These are phyloP conservation scores for Cercophora samala DNA, from an alignment of 495 filamentous ascomycete species.

Conservation along the genomic window DNA sequence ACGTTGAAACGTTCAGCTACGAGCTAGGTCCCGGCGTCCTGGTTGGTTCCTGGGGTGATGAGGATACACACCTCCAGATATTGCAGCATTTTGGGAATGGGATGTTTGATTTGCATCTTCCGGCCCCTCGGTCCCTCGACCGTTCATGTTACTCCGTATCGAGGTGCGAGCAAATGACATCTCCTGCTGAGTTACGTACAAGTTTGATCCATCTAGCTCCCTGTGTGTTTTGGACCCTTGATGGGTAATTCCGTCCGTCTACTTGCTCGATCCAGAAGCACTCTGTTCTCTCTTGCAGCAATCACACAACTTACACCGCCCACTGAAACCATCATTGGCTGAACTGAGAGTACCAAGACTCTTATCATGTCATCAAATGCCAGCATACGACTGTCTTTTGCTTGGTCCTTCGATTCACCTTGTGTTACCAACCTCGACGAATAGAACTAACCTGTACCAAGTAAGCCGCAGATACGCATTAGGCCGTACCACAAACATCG, in stretches of 20 bases:
- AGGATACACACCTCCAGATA: slow-evolving; percentile 25
- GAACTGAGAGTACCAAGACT: background rate
- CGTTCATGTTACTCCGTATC: slow-evolving; percentile 5
- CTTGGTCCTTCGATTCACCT: background rate
- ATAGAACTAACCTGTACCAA: background rate
- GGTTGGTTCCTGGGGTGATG: slow-evolving; percentile 33
- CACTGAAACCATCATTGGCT: background rate
- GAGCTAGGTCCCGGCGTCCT: slow-evolving; percentile 34
- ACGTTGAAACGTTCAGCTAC: slow-evolving; percentile 28
- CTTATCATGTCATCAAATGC: background rate
- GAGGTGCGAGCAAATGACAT: slow-evolving; percentile 18
- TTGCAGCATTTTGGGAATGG: slow-evolving; percentile 37
- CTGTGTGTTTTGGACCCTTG: background rate
- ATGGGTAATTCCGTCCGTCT: background rate
- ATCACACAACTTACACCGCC: background rate
- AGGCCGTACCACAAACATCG: background rate
- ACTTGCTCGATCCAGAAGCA: background rate
- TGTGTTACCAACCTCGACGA: background rate
- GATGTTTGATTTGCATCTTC: slow-evolving; percentile 34
- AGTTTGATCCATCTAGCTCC: background rate
- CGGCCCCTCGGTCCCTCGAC: slow-evolving; percentile 18
- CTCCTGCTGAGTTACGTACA: background rate
- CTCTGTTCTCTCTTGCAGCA: background rate
- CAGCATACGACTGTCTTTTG: background rate
- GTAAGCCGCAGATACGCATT: background rate